Evolutionary conservation across 2,329 filamentous ascomycete genomes (phyloP), one percentile per base, ranked within the genome.

Genomic region (Fusarium nelsonii): DNA sequence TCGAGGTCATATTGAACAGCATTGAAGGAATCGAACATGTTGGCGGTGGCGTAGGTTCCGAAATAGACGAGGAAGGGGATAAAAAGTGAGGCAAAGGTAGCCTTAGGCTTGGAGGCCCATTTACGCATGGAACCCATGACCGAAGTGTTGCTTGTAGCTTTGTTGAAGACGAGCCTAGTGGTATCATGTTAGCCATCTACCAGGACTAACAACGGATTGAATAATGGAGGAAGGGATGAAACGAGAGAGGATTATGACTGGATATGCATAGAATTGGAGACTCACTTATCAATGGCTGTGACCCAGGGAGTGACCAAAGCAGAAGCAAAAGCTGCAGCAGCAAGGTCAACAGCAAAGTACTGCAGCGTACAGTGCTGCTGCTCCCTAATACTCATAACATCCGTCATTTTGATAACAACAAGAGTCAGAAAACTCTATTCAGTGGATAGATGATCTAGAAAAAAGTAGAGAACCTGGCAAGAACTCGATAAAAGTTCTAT

Each of bases 41-140:
- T 74, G 44, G 72, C 70, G 1, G 72, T 74, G 3, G 72, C 72
- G 30, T 73, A 74, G 28, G 72, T 74, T 44, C 72, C 72, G 40
- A 74, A 74, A 41, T 74, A 74, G 50, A 74, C 72, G 10, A 74
- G 70, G 20, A 73, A 72, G 1, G 72, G 72, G 30, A 74, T 58
- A 34, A 73, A 66, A 30, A 73, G 68, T 8, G 68, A 63, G 4
- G 57, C 69, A 12, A 74, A 51, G 9, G 70, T 60, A 10, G 69
- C 63, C 20, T 62, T 73, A 15, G 72, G 72, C 20, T 69, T 70
- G 28, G 65, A 66, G 5, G 57, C 63, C 72, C 70, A 73, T n/a
- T 68, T 69, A 12, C 57, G 58, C 40, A 74, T 40, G 10, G 70
- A 70, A 6, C 72, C 70, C 32, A 61, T 70, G 62, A 65, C 59